Evolutionary conservation across 768 basidiomycete species (phyloP).

Genomic region (Gautieria morchelliformis): DNA sequence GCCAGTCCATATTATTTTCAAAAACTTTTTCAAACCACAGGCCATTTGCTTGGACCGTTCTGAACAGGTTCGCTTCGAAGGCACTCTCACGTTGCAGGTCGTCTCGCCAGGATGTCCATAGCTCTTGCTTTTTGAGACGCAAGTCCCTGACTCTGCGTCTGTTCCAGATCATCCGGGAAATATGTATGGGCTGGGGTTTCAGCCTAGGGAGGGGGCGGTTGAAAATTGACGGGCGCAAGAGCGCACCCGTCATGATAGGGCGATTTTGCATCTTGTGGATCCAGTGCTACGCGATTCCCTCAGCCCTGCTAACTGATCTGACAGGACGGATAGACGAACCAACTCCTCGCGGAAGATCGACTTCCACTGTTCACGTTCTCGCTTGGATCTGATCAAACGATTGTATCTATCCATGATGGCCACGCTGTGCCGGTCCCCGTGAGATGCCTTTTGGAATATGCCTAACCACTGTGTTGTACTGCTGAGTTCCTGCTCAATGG

Average conservation of each 20-base stretch:
- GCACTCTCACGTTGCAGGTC: conserved; percentile 27
- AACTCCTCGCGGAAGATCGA: conserved; percentile 39
- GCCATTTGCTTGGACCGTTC: conserved; percentile 2
- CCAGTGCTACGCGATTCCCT: conserved; percentile 37
- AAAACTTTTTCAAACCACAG: conserved; percentile 15
- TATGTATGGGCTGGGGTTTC: conserved; percentile 65
- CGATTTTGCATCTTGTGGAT: conserved; percentile 41
- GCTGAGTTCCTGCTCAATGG: background rate
- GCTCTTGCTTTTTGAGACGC: conserved; percentile 29
- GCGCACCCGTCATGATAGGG: conserved; percentile 63
- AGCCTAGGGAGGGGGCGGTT: conserved; percentile 72
- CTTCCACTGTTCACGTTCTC: conserved; percentile 40
- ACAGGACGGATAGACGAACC: conserved; percentile 27
- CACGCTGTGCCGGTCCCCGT: conserved; percentile 40
- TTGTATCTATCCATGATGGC: conserved; percentile 49
- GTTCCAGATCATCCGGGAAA: conserved; percentile 58
- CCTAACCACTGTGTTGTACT: conserved; percentile 43
- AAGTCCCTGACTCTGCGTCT: conserved; percentile 35
- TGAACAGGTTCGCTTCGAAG: conserved; percentile 25
- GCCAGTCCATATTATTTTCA: conserved; percentile 24
- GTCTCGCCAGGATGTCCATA: conserved; percentile 24
- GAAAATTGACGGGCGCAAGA: conserved; percentile 52
- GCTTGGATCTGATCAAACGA: conserved; percentile 40
- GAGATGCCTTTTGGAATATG: conserved; percentile 40
- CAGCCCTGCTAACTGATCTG: background rate